Base-by-base conservation (phyloP, 208 protist species). In the Trypanosoma mega region DNA sequence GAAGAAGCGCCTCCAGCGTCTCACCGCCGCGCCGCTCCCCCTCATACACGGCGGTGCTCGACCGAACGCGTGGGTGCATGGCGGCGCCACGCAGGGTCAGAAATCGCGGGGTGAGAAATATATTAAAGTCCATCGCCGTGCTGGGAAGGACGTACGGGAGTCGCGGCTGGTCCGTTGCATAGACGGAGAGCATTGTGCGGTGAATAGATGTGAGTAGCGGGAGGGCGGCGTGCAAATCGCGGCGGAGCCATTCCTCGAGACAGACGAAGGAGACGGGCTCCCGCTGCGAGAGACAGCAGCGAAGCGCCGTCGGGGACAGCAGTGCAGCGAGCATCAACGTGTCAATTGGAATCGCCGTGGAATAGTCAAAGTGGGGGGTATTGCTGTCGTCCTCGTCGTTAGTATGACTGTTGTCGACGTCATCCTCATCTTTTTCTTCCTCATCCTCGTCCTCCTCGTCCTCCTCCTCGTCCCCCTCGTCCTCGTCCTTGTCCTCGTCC, bases 271-370 rank as follows among this genome's bases (percentile, higher is more conserved):
- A 77, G 11, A 69, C 67, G 4, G 55, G 37, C 34, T 82, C 68
- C n/a, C 61, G 46, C 64, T 94, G 87, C 37, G 82, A 77, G 18
- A 94, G 73, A 29, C 67, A 78, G 39, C 71, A 72, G 20, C 80
- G 78, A 29, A 92, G 68, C n/a, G 78, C 79, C 0, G 79, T 66
- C 7, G 82, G 75, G 37, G 71, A 80, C 39, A 57, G 72, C 18
- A 87, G 50, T 0, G 84, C 84, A 11, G 82, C 70, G n/a, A 94
- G 73, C 68, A 91, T 69, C 23, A 91, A 41, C 9, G 72, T 75
- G 57, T 88, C 86, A 27, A 92, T 70, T 2, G 55, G 56, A 20
- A 87, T 70, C 18, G 90, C 44, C 8, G 74, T 74, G n/a, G 57
- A 36, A 34, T 81, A 55, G 36, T 87, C 73, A 45, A 82, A 81